Base-by-base conservation (phyloP, 78 protist genomes). In the Pelomyxa schiedti region DNA sequence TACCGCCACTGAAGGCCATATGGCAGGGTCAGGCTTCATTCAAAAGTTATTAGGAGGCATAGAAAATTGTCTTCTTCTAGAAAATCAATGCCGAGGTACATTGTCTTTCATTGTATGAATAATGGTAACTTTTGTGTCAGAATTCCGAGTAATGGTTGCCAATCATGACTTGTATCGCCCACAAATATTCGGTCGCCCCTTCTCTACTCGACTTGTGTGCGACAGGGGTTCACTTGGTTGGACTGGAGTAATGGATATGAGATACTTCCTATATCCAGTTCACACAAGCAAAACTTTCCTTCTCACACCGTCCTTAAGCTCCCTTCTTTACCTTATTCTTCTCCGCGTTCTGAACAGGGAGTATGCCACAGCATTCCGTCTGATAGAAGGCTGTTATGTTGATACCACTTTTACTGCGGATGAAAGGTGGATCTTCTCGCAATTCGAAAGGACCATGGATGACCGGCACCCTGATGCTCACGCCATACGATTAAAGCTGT, bases 381-480 rank as follows among this genome's bases (percentile, higher is more conserved):
- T 74, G 16, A 28, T 35, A n/a, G 75, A 65, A 30, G 16, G 80
- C 4, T 40, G 58, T 42, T 6, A 1, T 66, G 32, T 74, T 8
- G 89, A 84, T 68, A 66, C 77, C 39, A 37, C 1, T 26, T 38
- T 74, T 16, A 47, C 29, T 2, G 0, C n/a, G 22, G 88, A 83
- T 24, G 79, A 78, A 76, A 0, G n/a, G 30, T 1, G 0, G n/a
- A 65, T 77, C 30, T 79, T 70, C 81, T 32, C 47, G 3, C 29
- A 9, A 37, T 16, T 77, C 41, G 39, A 3, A 42, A 2, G 4
- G 58, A 1, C 22, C 26, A 1, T 52, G 7, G 36, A 36, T 4
- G 91, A 86, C 72, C 29, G 0, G 36, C 84, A 77, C 53, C 91
- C 91, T 6, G 83, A 81, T 26, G 83, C 87, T 3, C 76, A 52